Conservation (phyloP, 345 rosid species). For the Lepidium aucheri region DNA sequence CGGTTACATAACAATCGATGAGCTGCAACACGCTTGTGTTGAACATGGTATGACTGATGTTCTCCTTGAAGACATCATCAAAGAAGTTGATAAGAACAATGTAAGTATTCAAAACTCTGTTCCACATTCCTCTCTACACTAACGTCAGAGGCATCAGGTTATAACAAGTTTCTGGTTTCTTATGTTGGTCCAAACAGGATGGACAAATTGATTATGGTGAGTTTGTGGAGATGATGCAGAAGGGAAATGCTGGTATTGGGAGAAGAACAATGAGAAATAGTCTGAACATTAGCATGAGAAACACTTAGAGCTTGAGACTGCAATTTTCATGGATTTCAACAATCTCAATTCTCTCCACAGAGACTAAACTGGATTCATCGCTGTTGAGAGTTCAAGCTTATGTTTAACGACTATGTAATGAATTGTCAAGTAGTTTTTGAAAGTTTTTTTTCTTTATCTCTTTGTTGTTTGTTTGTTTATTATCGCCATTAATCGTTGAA, state of each 20-base stretch:
- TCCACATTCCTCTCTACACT: background rate
- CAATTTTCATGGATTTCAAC: background rate
- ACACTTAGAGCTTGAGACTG: slow-evolving; percentile 22
- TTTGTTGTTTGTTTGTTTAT: slow-evolving; percentile 7
- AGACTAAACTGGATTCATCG: background rate
- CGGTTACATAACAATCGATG: slow-evolving; percentile 93
- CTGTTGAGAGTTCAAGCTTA: background rate
- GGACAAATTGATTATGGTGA: slow-evolving; percentile 95
- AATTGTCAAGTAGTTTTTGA: background rate
- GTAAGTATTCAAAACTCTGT: slow-evolving; percentile 33
- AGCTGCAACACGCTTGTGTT: slow-evolving; percentile 91
- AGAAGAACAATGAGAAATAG: slow-evolving; percentile 98
- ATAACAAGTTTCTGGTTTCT: background rate
- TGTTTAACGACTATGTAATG: slow-evolving; percentile 13
- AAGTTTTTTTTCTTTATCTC: background rate
- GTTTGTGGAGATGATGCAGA: slow-evolving; percentile 99
- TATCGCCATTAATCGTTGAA: slow-evolving; percentile 12
- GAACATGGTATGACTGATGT: slow-evolving; percentile 94
- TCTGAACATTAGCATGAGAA: slow-evolving; percentile 91
- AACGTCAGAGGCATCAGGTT: background rate
- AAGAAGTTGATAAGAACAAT: slow-evolving; percentile 95
- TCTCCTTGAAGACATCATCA: slow-evolving; percentile 83
- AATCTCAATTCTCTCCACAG: background rate
- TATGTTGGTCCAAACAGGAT: slow-evolving; percentile 39
- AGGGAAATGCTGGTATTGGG: slow-evolving; percentile 86